phyloP scores from a whole-genome alignment of 2,329 filamentous ascomycete genomes.

The Trichoderma sp. region DNA sequence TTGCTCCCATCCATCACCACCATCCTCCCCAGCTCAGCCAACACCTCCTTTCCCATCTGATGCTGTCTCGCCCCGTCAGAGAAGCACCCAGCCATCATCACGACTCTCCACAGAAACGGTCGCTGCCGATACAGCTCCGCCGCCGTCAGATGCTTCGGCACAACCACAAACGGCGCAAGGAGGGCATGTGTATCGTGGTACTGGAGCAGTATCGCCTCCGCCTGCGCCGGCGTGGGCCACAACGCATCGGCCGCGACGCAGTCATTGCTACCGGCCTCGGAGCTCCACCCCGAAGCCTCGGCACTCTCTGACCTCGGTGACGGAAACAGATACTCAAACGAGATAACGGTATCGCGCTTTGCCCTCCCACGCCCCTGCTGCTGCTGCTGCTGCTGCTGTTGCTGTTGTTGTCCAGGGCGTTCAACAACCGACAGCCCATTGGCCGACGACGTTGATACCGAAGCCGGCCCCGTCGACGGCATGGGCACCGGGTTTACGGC shows the following conservation, averaged over 20 bases:
- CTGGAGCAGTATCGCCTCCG: conserved; percentile 37
- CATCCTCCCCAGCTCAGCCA: conserved; percentile 42
- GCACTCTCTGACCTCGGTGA: conserved; percentile 25
- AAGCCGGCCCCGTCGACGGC: neutral
- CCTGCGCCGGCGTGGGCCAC: conserved; percentile 44
- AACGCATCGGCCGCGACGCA: conserved; percentile 26
- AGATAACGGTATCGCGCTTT: conserved; percentile 22
- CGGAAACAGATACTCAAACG: conserved; percentile 38
- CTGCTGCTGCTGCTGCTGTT: neutral
- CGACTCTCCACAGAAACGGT: conserved; percentile 48
- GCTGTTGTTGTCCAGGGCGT: neutral
- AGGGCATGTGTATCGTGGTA: conserved; percentile 36
- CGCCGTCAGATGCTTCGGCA: conserved; percentile 37
- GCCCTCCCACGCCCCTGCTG: conserved; percentile 4
- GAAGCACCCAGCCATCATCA: conserved; percentile 45
- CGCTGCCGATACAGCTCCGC: conserved; percentile 36
- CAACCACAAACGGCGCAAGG: conserved; percentile 46
- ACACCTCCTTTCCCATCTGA: conserved; percentile 42
- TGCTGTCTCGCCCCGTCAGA: conserved; percentile 44
- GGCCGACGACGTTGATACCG: neutral
- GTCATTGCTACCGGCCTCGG: conserved; percentile 7
- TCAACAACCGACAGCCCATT: neutral
- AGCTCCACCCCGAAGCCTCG: conserved; percentile 19
- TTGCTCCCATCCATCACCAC: conserved; percentile 41
- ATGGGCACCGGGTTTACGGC: neutral